Percentiles rank a stretch among this genome's conserved stretches.
Evolutionary conservation across 805 yeast species (phyloP).

Genomic region (Saccharomyces mikatae): DNA sequence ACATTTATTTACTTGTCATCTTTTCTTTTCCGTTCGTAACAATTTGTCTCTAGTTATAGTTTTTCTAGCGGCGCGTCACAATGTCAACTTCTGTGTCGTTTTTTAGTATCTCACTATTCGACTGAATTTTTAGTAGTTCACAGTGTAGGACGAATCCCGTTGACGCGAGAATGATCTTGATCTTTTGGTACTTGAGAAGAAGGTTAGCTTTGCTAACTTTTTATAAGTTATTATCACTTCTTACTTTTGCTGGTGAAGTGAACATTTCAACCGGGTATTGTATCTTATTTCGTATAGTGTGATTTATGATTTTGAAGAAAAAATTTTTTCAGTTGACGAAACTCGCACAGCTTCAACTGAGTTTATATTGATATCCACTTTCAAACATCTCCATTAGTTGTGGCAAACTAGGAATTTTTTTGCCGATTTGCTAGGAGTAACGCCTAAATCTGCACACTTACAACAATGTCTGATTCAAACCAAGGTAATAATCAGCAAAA

Average conservation of each 20-base stretch:
- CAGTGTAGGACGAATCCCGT: too few relatives aligned
- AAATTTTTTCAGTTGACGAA: neutral
- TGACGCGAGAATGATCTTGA: neutral
- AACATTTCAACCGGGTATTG: neutral
- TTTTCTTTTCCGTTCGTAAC: neutral
- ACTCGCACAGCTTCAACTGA: neutral
- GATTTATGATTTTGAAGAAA: neutral
- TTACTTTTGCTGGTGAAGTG: neutral
- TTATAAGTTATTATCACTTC: neutral
- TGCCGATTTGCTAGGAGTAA: neutral
- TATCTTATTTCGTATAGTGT: neutral
- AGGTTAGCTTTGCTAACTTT: neutral
- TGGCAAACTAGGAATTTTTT: neutral
- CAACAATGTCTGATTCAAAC: conserved; percentile 14
- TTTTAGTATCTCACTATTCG: too few relatives aligned
- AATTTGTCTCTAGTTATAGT: too few relatives aligned
- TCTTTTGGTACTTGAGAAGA: neutral
- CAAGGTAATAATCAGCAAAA: conserved; percentile 30
- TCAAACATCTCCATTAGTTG: neutral
- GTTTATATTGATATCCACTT: neutral
- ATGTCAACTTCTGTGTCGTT: neutral
- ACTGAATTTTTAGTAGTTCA: too few relatives aligned
- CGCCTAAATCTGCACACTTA: neutral
- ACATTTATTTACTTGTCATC: neutral
- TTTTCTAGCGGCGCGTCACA: neutral